These are phyloP conservation scores for Warburgia ugandensis DNA, from an alignment of 164 flowering plant species.

Conservation along the genomic window DNA sequence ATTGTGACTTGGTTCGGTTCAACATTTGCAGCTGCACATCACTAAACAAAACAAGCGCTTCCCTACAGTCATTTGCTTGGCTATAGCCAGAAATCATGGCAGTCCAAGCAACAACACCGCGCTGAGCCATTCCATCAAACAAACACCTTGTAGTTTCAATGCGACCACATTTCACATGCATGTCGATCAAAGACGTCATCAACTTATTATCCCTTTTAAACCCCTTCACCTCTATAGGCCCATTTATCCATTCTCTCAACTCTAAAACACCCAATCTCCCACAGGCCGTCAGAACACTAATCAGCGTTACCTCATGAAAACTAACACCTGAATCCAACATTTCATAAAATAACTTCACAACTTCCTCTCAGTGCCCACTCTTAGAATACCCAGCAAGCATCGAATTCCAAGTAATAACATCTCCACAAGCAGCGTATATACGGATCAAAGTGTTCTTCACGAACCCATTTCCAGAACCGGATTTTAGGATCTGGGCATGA, in stretches of 20 bases:
- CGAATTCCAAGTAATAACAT: conserved; percentile 36
- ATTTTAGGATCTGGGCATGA: conserved; percentile 32
- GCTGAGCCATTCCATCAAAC: conserved; percentile 31
- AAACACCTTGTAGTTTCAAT: conserved; percentile 28
- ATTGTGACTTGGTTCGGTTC: conserved; percentile 44
- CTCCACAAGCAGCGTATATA: conserved; percentile 34
- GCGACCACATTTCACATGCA: conserved; percentile 48
- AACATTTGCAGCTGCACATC: conserved; percentile 32
- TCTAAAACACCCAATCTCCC: conserved; percentile 39
- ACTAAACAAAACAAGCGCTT: conserved; percentile 33
- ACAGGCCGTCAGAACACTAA: conserved; percentile 41
- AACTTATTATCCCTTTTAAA: conserved; percentile 19
- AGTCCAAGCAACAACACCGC: conserved; percentile 48
- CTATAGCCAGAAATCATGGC: conserved; percentile 48
- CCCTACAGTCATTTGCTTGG: conserved; percentile 28
- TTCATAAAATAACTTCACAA: conserved; percentile 24
- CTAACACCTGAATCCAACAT: conserved; percentile 22
- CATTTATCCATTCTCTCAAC: conserved; percentile 33
- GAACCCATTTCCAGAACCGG: conserved; percentile 23
- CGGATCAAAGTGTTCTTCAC: conserved; percentile 38
- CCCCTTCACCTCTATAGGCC: conserved; percentile 26
- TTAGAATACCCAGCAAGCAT: conserved; percentile 38
- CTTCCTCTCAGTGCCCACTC: conserved; percentile 30
- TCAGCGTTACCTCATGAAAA: conserved; percentile 33
- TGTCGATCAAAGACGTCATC: conserved; percentile 41